Conservation (phyloP, 139 green algal species). For the Microglena sp. region DNA sequence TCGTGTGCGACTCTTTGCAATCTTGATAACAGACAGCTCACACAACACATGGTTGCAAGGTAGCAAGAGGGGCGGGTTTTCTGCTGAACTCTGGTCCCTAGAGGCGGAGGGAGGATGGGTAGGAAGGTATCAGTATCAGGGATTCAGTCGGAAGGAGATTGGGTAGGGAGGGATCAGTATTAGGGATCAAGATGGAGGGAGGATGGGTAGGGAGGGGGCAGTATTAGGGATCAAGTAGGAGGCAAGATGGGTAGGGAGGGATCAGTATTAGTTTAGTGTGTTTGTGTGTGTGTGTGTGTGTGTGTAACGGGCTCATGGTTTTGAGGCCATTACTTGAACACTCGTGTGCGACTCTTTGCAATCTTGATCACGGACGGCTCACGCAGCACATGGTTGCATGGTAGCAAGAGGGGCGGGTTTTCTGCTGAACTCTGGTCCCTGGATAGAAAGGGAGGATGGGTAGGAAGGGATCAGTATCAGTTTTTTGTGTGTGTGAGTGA, state of each 20-base stretch:
- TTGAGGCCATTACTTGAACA: no score
- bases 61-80: slow-evolving; percentile 89
- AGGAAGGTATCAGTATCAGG: no score
- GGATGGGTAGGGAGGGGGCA: no score
- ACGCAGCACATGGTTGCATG: slow-evolving; percentile 88
- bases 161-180: no score
- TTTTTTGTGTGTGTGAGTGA: neutral
- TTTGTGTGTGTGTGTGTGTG: no score
- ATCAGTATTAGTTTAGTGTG: no score
- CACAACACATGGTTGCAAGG: slow-evolving; percentile 88
- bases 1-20: slow-evolving; percentile 60
- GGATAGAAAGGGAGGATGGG: neutral
- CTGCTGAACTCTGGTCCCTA: slow-evolving; percentile 58
- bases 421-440: slow-evolving; percentile 13
- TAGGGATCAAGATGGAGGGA: no score
- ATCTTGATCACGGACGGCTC: slow-evolving; percentile 65
- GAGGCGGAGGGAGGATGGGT: no score
- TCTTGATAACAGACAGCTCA: slow-evolving; percentile 57
- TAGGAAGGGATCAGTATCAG: neutral
- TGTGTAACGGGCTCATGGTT: no score
- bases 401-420: slow-evolving; percentile 66
- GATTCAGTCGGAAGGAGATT: no score
- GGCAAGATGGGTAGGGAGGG: no score
- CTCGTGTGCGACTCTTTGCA: slow-evolving; percentile 47
- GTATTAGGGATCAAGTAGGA: no score